phyloP scores from a whole-genome alignment of 2,329 filamentous ascomycete genomes.

The Shiraia bambusicola region DNA sequence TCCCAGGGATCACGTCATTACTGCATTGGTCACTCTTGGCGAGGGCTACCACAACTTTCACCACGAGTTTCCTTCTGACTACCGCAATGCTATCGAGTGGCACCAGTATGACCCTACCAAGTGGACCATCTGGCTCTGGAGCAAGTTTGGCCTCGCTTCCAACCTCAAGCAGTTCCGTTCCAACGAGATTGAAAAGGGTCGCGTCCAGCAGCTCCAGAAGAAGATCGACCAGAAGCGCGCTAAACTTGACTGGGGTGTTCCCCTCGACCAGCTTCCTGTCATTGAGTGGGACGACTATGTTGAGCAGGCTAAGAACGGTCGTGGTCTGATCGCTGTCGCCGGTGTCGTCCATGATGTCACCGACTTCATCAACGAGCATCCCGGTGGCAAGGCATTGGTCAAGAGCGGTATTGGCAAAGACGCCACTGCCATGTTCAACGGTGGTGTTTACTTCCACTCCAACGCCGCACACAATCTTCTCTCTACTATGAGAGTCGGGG shows the following conservation, averaged over 20 bases:
- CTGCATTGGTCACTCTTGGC: constrained; percentile 47
- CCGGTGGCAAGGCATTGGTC: constrained; percentile 48
- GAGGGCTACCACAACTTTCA: constrained; percentile 51
- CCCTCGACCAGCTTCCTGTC: constrained; percentile 47
- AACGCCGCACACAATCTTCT: constrained; percentile 48
- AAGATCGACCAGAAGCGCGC: constrained; percentile 49
- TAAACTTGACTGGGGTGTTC: constrained; percentile 48
- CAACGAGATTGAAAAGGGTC: constrained; percentile 50
- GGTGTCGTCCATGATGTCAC: constrained; percentile 48
- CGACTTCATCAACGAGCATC: constrained; percentile 48
- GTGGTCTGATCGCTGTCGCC: constrained; percentile 45
- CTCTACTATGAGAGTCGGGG: constrained; percentile 47
- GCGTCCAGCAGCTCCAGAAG: constrained; percentile 49
- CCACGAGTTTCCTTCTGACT: constrained; percentile 49
- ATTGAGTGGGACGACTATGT: constrained; percentile 50
- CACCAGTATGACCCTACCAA: constrained; percentile 49
- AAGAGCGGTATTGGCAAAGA: constrained; percentile 47
- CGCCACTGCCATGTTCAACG: constrained; percentile 49
- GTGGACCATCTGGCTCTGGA: constrained; percentile 49
- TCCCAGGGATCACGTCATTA: constrained; percentile 47
- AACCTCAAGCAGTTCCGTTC: constrained; percentile 49
- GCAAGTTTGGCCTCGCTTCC: constrained; percentile 47
- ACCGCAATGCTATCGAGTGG: constrained; percentile 48
- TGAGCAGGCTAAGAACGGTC: constrained; percentile 47
- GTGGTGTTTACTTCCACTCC: constrained; percentile 47